phyloP scores from a whole-genome alignment of 352 stramenopile species.

The Aphanomyces euteiches region DNA sequence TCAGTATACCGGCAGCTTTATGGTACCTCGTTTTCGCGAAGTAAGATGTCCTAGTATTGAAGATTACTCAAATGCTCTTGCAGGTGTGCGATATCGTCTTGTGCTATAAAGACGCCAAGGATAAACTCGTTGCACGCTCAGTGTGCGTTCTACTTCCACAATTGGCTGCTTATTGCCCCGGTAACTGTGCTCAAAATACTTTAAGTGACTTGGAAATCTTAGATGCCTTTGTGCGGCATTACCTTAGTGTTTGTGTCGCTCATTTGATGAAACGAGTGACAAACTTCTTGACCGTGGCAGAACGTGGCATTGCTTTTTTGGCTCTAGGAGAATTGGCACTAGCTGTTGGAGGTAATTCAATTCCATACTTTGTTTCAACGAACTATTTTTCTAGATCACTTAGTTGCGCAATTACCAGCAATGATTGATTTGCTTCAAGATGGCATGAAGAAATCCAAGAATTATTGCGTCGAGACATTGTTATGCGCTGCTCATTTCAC shows the following conservation, averaged over 20 bases:
- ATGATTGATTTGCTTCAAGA: conserved; percentile 76
- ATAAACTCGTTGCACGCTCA: conserved; percentile 74
- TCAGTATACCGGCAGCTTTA: conserved; percentile 93
- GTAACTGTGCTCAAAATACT: conserved; percentile 15
- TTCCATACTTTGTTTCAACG: background rate
- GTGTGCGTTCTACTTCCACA: conserved; percentile 89
- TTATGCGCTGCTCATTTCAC: conserved; percentile 75
- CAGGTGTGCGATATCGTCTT: conserved; percentile 88
- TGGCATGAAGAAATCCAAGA: conserved; percentile 51
- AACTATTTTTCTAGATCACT: conserved; percentile 45
- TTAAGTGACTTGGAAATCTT: conserved; percentile 13
- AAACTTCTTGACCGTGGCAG: conserved; percentile 41
- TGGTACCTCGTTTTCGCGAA: conserved; percentile 95
- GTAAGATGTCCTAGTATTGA: conserved; percentile 34
- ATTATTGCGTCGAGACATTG: conserved; percentile 80
- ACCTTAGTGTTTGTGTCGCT: conserved; percentile 77
- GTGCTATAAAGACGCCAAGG: conserved; percentile 88
- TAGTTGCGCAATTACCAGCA: conserved; percentile 74
- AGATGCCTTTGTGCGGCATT: conserved; percentile 58
- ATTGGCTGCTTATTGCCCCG: conserved; percentile 89
- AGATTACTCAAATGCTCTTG: background rate
- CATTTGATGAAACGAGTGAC: conserved; percentile 85
- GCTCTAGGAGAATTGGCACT: conserved; percentile 90
- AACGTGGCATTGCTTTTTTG: conserved; percentile 87
- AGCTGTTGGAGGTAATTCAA: conserved; percentile 57